Evolutionary conservation across 768 basidiomycete genomes (phyloP), one percentile per base, ranked within the genome.

Genomic region (Leccinellum albellum): DNA sequence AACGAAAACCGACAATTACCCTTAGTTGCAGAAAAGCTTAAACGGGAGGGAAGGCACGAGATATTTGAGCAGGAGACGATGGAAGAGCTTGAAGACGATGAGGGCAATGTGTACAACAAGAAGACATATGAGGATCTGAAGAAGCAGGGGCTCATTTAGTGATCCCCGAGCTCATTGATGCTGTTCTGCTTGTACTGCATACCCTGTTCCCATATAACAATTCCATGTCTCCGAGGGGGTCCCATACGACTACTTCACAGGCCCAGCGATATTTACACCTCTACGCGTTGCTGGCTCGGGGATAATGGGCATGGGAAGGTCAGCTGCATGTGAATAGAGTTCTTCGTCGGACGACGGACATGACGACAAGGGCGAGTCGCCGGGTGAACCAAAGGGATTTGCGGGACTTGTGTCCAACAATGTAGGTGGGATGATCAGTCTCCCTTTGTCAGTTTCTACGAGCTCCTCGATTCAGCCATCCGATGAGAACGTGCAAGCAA

Each of bases 51-150:
- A n/a, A 81, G 89, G 20, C 87, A 91, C 65, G 97, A 98, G 67
- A 88, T 98, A 53, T 89, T 90, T 57, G 87, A 91, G 71, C 87
- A 91, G 65, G 94, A 98, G 74, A 91, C 91, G 21, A 96, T 95
- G 83, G 97, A 98, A 72, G 97, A 99, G 73, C 81, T 98, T 35
- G 97, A 99, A 70, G 97, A 99, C 69, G 92, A 92, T 47, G 97
- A 98, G 70, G 97, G 97, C 15, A 98, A 99, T 65, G 97, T 98
- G 50, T 98, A 98, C 74, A 94, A 94, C 74, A 86, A 88, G 67
- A 97, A 97, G 79, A 96, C 93, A n/a, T 98, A 94, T 68, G 93
- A 96, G 65, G 93, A 96, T 67, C 78, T 97, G 64, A 96, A 94
- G 80, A 93, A 94, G 75, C 95, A 98, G 70, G 95, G 94, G 56